Base-by-base conservation (phyloP, 2,329 filamentous ascomycete genomes). In the Aureobasidium subglaciale region DNA sequence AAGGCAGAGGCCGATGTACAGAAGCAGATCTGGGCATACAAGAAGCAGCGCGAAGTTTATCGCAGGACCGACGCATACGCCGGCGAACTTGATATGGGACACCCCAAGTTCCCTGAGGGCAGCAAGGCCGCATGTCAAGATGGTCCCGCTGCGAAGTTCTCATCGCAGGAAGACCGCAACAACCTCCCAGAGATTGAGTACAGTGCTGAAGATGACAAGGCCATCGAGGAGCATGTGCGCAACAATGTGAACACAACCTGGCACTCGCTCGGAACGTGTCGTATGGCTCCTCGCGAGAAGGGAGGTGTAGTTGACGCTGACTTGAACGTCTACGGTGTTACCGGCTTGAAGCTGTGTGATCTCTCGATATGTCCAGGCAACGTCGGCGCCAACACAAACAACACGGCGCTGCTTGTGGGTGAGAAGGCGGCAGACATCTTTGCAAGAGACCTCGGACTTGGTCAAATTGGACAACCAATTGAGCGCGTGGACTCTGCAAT, bases 1-100 rank as follows among this genome's bases (percentile, higher is more conserved):
- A 74, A 68, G 4, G 78, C 84, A 52, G 61, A 69, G 11, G 68
- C 82, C 59, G 76, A 79, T 1, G 66, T 81, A n/a, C 78, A 78
- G 64, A 80, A 76, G 62, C 76, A 80, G 11, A 61, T 83, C 10
- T 85, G 82, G 82, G 76, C 72, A 1, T 87, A 87, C 71, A 87
- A 87, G 67, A 79, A 78, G 62, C 73, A 75, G n/a, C 80, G 84
- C 2, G 82, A 85, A 65, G 76, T 85, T 53, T 70, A 75, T 20
- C 77, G 83, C 2, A 78, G 81, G 13, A 78, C 80, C 63, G 67
- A 73, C 2, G 71, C 75, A 56, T 84, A 78, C 67, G 67, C 67
- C 9, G 73, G 73, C 25, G 70, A 73, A 58, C 56, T 75, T n/a
- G 65, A 63, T 1, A 61, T 59, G 15, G 63, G 62, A 5, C 72